These are phyloP conservation scores for Acanthamoeba healyi DNA, from an alignment of 208 protist genomes.

Conservation along the genomic window DNA sequence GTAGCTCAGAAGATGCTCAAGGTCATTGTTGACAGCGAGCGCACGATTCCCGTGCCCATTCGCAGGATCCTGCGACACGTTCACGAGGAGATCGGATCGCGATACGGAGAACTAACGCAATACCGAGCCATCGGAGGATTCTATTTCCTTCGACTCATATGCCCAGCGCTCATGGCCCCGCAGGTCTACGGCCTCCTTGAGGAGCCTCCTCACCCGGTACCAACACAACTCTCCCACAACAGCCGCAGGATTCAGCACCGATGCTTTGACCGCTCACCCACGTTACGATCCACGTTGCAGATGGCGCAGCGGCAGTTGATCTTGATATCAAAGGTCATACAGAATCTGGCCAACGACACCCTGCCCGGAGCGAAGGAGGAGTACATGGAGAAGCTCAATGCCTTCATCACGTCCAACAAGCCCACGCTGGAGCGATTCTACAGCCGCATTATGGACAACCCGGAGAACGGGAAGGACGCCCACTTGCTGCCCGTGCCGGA, in stretches of 20 bases:
- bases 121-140: slow-evolving; percentile 60
- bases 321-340: slow-evolving; percentile 55
- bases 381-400: slow-evolving; percentile 76
- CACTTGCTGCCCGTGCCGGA: not conserved
- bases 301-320: slow-evolving; percentile 60
- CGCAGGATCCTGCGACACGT: slow-evolving; percentile 29
- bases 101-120: not conserved
- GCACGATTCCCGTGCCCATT: slow-evolving; percentile 34
- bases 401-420: slow-evolving; percentile 54
- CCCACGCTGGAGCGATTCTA: slow-evolving; percentile 51
- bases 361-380: slow-evolving; percentile 66
- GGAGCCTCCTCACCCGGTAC: slow-evolving; percentile 20
- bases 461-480: not conserved
- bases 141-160: slow-evolving; percentile 67
- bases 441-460: slow-evolving; percentile 38
- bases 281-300: not conserved
- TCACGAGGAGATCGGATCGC: slow-evolving; percentile 42
- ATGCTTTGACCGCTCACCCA: not conserved
- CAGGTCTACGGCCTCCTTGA: slow-evolving; percentile 71
- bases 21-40: slow-evolving; percentile 39
- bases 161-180: slow-evolving; percentile 68
- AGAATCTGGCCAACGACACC: slow-evolving; percentile 74
- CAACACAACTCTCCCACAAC: not conserved
- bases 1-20: slow-evolving; percentile 72
- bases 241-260: too few species aligned